Percentiles rank a stretch among this genome's conserved stretches.
These are phyloP conservation scores for Clavispora asparagi DNA, from an alignment of 805 yeast species.

Conservation along the genomic window DNA sequence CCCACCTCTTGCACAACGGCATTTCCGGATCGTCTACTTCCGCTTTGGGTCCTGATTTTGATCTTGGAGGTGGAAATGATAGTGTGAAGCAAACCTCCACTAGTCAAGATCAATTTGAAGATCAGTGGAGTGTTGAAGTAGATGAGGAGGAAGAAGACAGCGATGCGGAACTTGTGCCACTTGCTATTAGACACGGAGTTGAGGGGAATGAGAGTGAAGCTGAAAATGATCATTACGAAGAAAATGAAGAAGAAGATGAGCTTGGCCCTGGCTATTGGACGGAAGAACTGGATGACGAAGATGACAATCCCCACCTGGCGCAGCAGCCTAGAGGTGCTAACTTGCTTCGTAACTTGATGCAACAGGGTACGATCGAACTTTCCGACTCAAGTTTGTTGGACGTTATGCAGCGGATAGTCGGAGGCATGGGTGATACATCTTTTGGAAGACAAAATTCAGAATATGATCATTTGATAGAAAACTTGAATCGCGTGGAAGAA, in stretches of 20 bases:
- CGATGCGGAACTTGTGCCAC: neutral
- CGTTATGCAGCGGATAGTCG: constrained; percentile 31
- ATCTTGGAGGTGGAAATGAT: neutral
- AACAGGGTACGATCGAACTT: constrained; percentile 1
- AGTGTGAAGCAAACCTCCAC: neutral
- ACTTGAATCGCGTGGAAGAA: constrained; percentile 44
- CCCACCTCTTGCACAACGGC: neutral
- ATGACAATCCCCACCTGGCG: constrained; percentile 12
- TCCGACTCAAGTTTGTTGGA: constrained; percentile 21
- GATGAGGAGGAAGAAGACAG: neutral
- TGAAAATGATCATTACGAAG: constrained; percentile 9
- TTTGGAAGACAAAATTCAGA: constrained; percentile 17
- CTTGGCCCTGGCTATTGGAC: neutral
- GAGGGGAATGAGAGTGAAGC: constrained; percentile 7
- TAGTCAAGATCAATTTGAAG: neutral
- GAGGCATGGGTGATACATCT: constrained; percentile 20
- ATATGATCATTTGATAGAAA: constrained; percentile 30
- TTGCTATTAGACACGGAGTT: neutral
- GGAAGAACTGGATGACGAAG: constrained; percentile 3
- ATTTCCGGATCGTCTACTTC: neutral
- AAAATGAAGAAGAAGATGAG: constrained; percentile 12
- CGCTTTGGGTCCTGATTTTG: neutral
- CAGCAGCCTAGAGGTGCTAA: constrained; percentile 2
- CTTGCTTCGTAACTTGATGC: constrained; percentile 8
- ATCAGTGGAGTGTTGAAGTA: neutral